Evolutionary conservation across 1,139 yeast genomes (phyloP), one percentile per base, ranked within the genome.

Genomic region (Hansenula anomala): DNA sequence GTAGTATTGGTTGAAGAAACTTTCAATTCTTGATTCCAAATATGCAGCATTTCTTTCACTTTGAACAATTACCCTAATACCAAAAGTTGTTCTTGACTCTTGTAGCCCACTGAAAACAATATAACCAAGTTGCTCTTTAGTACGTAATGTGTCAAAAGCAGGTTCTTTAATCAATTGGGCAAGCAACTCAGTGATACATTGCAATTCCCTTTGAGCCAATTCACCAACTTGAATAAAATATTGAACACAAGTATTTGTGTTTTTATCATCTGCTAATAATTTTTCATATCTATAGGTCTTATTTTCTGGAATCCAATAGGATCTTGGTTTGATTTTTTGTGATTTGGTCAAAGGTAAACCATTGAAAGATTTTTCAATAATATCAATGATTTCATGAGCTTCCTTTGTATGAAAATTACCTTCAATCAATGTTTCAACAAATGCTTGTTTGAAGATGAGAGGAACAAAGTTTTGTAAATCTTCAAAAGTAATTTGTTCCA

Each of bases 51-150:
- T 64, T 56, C 85, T 77, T 60, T 89, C 97, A 43, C 95, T 83
- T 63, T 92, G 98, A 33, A 90, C 71, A 47, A 90, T 64, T n/a
- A 92, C 63, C 51, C 96, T 71, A 48, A 83, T 73, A 13, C 95
- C 95, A 51, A 80, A 69, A 3, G 89, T 75, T 11, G 94, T 83
- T 55, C 95, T 74, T 1, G 87, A 75, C 41, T 73, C 69, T 46
- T 82, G 68, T 26, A 75, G 63, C 2, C 95, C 86, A 28, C 94
- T 80, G 58, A 87, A 88, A 0, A 92, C 98, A 43, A 92, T 89
- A 55, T 86, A 86, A 2, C 95, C 95, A 28, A 86, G 69, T 58
- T 92, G 97, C 61, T 92, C 98, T 52, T 87, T 82, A 4, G 98
- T 92, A 60, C 98, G 74, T 41, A 92, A 71, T 48, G 85, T 87